These are phyloP conservation scores for Lactuca sativa DNA, from an alignment of 129 eudicot genomes.

Conservation along the genomic window DNA sequence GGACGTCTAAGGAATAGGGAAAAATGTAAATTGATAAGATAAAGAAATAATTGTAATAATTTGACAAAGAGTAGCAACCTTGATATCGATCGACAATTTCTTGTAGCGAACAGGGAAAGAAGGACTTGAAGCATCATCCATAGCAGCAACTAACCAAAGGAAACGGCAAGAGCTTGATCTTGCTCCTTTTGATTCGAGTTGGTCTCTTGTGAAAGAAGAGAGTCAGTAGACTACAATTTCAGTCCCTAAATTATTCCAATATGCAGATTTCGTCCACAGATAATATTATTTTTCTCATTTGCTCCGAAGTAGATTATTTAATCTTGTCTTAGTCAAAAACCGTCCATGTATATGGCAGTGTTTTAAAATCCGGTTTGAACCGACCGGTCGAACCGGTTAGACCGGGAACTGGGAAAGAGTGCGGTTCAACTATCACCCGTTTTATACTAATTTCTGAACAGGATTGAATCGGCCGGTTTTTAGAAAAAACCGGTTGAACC, in stretches of 20 bases:
- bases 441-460: too few species aligned
- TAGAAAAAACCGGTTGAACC: too few species aligned
- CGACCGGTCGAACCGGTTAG: too few species aligned
- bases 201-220: constrained; percentile 1
- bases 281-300: too few species aligned
- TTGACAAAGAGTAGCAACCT: constrained; percentile 20
- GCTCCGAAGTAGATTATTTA: too few species aligned
- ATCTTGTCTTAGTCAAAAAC: too few species aligned
- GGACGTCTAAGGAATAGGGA: not conserved
- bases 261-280: too few species aligned
- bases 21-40: not conserved
- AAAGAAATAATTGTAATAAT: not conserved
- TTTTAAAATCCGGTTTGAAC: too few species aligned
- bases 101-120: constrained; percentile 58
- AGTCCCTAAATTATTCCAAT: not conserved
- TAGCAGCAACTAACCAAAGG: constrained; percentile 3
- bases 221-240: not conserved
- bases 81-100: constrained; percentile 44
- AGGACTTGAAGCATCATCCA: constrained; percentile 44
- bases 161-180: constrained; percentile 1
- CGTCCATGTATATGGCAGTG: too few species aligned
- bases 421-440: too few species aligned
- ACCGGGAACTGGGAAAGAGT: too few species aligned
- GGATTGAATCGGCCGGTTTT: too few species aligned
- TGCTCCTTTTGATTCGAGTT: not conserved